Conservation (phyloP, 495 filamentous ascomycete genomes). For the Neurospora africana region DNA sequence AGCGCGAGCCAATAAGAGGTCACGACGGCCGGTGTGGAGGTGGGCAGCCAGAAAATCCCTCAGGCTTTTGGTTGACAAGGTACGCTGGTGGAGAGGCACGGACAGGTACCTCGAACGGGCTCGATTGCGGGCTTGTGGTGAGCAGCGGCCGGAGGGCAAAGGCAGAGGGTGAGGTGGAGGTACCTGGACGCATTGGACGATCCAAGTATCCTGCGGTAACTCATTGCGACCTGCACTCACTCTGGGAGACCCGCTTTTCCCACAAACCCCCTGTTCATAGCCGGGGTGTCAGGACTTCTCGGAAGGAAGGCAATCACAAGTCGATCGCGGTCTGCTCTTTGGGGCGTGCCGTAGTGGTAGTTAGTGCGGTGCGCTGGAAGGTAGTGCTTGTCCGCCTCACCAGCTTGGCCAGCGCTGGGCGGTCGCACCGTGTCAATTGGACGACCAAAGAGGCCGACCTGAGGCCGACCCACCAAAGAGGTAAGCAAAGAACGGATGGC, state of each 20-base stretch:
- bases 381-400: background rate
- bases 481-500: background rate
- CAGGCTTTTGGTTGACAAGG: slow-evolving; percentile 13
- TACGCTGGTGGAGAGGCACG: slow-evolving; percentile 14
- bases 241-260: slow-evolving; percentile 10
- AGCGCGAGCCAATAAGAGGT: background rate
- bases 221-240: slow-evolving; percentile 23
- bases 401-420: background rate
- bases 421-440: slow-evolving; percentile 16
- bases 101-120: slow-evolving; percentile 16
- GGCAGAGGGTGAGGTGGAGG: slow-evolving; percentile 10
- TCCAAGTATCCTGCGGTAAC: slow-evolving; percentile 11
- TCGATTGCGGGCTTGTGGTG: slow-evolving; percentile 7
- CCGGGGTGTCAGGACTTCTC: slow-evolving; percentile 8
- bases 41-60: slow-evolving; percentile 27
- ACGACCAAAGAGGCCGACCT: slow-evolving; percentile 10
- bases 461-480: slow-evolving; percentile 7
- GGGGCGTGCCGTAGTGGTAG: background rate
- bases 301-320: slow-evolving; percentile 15
- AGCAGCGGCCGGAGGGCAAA: background rate
- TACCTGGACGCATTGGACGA: slow-evolving; percentile 17
- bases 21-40: background rate
- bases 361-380: background rate
- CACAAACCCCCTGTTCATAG: background rate
- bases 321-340: slow-evolving; percentile 6